Base-by-base conservation (phyloP, 2,329 filamentous ascomycete genomes). In the Fusarium illudens region DNA sequence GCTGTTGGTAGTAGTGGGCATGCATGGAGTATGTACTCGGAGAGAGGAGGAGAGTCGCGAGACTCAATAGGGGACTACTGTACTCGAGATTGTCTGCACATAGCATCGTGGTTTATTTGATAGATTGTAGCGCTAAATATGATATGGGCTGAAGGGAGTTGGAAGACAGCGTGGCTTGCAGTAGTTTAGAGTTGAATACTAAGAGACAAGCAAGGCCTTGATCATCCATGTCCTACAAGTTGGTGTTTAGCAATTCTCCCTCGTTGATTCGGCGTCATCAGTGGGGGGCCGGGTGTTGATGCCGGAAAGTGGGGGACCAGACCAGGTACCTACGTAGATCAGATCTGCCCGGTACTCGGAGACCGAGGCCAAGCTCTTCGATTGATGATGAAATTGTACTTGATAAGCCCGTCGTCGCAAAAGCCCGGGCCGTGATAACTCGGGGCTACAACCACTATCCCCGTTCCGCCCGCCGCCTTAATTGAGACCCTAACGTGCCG, bases 111-210 rank as follows among this genome's bases (percentile, higher is more conserved):
- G 60, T 70, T 63, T 62, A 30, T 51, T 69, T 51, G 55, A 68
- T 73, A 73, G 71, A 73, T 68, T 69, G 62, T 59, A 63, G 71
- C 71, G n/a, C n/a, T n/a, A n/a, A n/a, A 64, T 72, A 55, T 60
- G 53, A 36, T 7, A 49, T 33, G 54, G 25, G 20, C 34, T 60
- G 59, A 60, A n/a, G 66, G 62, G 65, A 68, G 54, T 70, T 60
- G 42, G 20, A 62, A 57, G 54, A 37, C 34, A 57, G 52, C 53
- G 54, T 22, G 46, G 29, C 53, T 58, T 62, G 19, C 30, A 60
- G 44, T 64, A 51, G 22, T 52, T 52, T 68, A 42, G 37, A 58
- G 37, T 42, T 58, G 48, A n/a, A 27, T 39, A 44, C 19, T 48
- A 60, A 17, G 29, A 29, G 22, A 15, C 11, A 48, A 60, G 33